phyloP scores from a whole-genome alignment of 2,329 filamentous ascomycete genomes.

The Exophiala sp. region DNA sequence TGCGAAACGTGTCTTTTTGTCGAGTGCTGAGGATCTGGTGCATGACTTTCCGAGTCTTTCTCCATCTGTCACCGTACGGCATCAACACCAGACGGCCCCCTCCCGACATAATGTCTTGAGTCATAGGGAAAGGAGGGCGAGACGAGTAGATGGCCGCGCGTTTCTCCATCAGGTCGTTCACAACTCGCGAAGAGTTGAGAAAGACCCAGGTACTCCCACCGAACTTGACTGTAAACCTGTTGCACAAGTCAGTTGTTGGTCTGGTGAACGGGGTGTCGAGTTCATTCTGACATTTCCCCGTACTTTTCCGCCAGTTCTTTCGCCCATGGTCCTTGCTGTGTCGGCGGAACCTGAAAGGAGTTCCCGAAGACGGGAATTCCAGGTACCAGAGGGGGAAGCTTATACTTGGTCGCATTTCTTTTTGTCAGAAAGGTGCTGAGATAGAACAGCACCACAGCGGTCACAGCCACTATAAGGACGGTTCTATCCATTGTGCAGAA shows the following conservation, averaged over 20 bases:
- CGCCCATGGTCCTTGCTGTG: not conserved
- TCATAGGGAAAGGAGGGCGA: slow-evolving; percentile 30
- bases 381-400: not conserved
- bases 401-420: not conserved
- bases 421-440: no score
- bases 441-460: no score
- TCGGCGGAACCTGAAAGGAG: not conserved
- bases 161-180: slow-evolving; percentile 4
- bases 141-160: slow-evolving; percentile 36
- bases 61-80: slow-evolving; percentile 32
- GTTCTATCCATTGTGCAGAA: no score
- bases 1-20: not conserved
- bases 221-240: slow-evolving; percentile 3
- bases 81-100: slow-evolving; percentile 44
- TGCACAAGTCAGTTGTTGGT: not conserved
- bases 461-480: no score
- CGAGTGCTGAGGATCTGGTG: slow-evolving; percentile 27
- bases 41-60: slow-evolving; percentile 24
- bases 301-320: slow-evolving; percentile 3
- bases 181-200: slow-evolving; percentile 4
- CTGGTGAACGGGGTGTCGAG: no score
- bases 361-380: slow-evolving; percentile 4
- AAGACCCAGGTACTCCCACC: slow-evolving; percentile 5
- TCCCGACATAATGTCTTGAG: slow-evolving; percentile 30
- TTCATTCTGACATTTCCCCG: slow-evolving; percentile 2